Conservation (phyloP, 371 early-diverging fungal species). For the Basidiobolus meristosporus region DNA sequence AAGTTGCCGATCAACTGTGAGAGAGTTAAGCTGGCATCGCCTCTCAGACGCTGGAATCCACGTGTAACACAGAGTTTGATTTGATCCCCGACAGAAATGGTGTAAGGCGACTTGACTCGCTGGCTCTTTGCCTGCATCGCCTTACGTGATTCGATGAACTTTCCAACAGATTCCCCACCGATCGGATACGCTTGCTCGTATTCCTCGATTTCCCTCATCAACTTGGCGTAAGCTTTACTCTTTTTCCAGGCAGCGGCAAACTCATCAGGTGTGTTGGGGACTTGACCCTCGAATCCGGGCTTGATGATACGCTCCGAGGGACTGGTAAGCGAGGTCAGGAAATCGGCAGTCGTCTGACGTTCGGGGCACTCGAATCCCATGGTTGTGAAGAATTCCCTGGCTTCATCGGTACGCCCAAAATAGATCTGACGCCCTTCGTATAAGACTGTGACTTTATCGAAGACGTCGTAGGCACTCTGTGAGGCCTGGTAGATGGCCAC, state of each 20-base stretch:
- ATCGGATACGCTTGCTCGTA: constrained; percentile 13
- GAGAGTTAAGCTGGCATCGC: constrained; percentile 20
- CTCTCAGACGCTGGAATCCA: constrained; percentile 27
- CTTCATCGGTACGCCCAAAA: constrained; percentile 40
- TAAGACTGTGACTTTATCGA: constrained; percentile 49
- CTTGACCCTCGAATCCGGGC: constrained; percentile 23
- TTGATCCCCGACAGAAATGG: constrained; percentile 36
- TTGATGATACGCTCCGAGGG: constrained; percentile 31
- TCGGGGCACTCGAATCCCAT: constrained; percentile 46
- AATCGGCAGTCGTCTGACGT: constrained; percentile 54
- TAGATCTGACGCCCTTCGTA: constrained; percentile 55
- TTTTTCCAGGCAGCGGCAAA: constrained; percentile 19
- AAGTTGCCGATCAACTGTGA: constrained; percentile 32
- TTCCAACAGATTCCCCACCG: no score
- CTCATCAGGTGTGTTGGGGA: constrained; percentile 17
- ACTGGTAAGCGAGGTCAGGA: constrained; percentile 42
- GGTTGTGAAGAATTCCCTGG: constrained; percentile 37
- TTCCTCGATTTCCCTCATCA: constrained; percentile 14
- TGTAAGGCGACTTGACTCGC: constrained; percentile 32
- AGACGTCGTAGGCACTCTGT: constrained; percentile 49
- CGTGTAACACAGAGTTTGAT: constrained; percentile 29
- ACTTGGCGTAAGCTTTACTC: constrained; percentile 11
- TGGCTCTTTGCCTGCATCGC: constrained; percentile 32
- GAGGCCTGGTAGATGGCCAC: constrained; percentile 50
- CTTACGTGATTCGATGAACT: constrained; percentile 20